Evolutionary conservation across 805 yeast species (phyloP).

Genomic region (Wickerhamiella parazyma): DNA sequence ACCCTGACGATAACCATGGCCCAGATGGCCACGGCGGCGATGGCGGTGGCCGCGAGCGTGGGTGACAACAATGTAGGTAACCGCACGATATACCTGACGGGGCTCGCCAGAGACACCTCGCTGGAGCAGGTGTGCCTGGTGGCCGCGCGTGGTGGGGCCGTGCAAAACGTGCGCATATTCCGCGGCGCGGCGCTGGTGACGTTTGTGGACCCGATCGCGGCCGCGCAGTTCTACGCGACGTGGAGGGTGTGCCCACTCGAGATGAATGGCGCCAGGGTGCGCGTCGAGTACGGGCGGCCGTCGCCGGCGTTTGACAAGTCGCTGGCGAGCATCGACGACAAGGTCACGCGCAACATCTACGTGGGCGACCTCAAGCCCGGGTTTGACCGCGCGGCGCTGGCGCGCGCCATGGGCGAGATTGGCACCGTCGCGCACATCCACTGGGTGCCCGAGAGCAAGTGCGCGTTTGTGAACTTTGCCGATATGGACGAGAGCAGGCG

Average conservation of each 20-base stretch:
- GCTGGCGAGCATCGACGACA: slow-evolving; percentile 69
- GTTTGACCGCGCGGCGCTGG: slow-evolving; percentile 41
- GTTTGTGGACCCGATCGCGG: slow-evolving; percentile 91
- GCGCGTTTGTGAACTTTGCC: slow-evolving; percentile 86
- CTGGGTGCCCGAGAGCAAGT: slow-evolving; percentile 64
- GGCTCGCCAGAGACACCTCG: slow-evolving; percentile 74
- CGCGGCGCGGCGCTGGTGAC: slow-evolving; percentile 89
- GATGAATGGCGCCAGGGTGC: slow-evolving; percentile 45
- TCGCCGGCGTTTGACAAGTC: slow-evolving; percentile 78
- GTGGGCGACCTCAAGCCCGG: slow-evolving; percentile 52
- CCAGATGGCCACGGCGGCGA: slow-evolving; percentile 93
- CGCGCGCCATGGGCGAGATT: slow-evolving; percentile 61
- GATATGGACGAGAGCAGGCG: slow-evolving; percentile 82
- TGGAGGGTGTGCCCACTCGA: slow-evolving; percentile 71
- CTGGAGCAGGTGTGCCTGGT: slow-evolving; percentile 83
- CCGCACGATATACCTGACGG: slow-evolving; percentile 84
- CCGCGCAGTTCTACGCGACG: slow-evolving; percentile 94
- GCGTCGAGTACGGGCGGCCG: slow-evolving; percentile 97
- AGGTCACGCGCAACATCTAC: slow-evolving; percentile 88
- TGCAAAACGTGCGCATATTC: slow-evolving; percentile 69
- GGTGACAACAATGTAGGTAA: slow-evolving; percentile 87
- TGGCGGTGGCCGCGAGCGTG: slow-evolving; percentile 92
- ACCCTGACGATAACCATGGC: slow-evolving; percentile 43
- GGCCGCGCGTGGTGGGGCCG: slow-evolving; percentile 85
- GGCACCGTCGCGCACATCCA: slow-evolving; percentile 96